phyloP scores from a whole-genome alignment of 1,284 basidiomycete genomes.

The Trametes polyzona region DNA sequence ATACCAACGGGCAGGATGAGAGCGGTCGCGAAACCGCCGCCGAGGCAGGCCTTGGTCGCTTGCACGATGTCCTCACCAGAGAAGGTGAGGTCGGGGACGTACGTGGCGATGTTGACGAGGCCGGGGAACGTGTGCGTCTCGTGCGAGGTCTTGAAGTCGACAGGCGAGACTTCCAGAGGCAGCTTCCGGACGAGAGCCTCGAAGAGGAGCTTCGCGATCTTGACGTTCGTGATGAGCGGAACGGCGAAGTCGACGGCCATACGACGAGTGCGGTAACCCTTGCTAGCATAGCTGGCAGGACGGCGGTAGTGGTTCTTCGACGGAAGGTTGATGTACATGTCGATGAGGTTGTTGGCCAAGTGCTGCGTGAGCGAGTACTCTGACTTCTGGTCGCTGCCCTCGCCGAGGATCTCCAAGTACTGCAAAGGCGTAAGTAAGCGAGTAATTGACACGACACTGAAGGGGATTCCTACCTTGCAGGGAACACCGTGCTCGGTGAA shows the following conservation, averaged over 20 bases:
- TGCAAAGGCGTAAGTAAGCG: constrained; percentile 18
- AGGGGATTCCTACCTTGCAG: constrained; percentile 66
- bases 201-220: constrained; percentile 96
- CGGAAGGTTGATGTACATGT: constrained; percentile 99
- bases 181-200: constrained; percentile 92
- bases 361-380: constrained; percentile 97
- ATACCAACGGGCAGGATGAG: constrained; percentile 79
- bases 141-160: constrained; percentile 97
- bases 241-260: constrained; percentile 99
- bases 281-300: constrained; percentile 95
- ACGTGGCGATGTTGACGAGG: constrained; percentile 87
- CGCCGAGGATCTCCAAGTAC: constrained; percentile 89
- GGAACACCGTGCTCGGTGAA: constrained; percentile 84
- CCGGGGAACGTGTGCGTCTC: constrained; percentile 92
- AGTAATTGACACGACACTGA: constrained; percentile 2
- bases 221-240: constrained; percentile 97
- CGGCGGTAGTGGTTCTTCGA: constrained; percentile 98
- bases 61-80: constrained; percentile 69
- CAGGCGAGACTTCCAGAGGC: constrained; percentile 86
- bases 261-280: constrained; percentile 95
- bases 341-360: constrained; percentile 94
- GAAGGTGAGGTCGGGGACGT: constrained; percentile 77
- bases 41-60: constrained; percentile 80
- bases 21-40: constrained; percentile 86
- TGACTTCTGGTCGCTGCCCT: constrained; percentile 85